Evolutionary conservation across 495 filamentous ascomycete genomes (phyloP).

Genomic region (Talaromyces trachyspermus): DNA sequence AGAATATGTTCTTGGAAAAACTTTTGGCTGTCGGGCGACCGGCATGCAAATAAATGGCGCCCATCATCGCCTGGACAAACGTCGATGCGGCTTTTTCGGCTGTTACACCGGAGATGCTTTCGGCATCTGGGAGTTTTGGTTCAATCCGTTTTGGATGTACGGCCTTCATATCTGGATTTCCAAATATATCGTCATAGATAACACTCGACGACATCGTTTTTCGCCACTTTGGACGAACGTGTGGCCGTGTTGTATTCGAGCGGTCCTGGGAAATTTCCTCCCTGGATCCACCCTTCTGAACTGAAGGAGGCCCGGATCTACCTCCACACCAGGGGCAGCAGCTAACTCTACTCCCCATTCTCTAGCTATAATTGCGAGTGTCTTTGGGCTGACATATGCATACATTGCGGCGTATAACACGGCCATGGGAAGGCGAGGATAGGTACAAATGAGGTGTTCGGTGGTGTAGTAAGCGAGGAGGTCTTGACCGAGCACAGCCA

Average conservation of each 20-base stretch:
- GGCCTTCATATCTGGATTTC: constrained; percentile 43
- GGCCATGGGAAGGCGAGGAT: constrained; percentile 78
- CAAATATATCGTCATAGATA: constrained; percentile 74
- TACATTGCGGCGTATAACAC: constrained; percentile 77
- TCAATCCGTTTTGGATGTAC: constrained; percentile 10
- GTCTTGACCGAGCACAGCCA: constrained; percentile 72
- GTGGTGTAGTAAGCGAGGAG: constrained; percentile 79
- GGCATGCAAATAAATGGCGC: constrained; percentile 75
- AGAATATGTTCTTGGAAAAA: constrained; percentile 82
- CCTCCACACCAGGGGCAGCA: constrained; percentile 76
- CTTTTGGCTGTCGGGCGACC: constrained; percentile 60
- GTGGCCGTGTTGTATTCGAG: constrained; percentile 25
- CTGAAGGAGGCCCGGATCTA: constrained; percentile 90
- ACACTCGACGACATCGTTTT: constrained; percentile 63
- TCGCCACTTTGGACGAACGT: constrained; percentile 57
- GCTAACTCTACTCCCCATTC: constrained; percentile 90
- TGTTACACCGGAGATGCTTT: constrained; percentile 28
- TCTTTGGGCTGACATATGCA: constrained; percentile 67
- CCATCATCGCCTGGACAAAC: constrained; percentile 74
- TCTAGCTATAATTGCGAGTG: constrained; percentile 59
- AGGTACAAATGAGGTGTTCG: constrained; percentile 79
- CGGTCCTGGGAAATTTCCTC: constrained; percentile 21
- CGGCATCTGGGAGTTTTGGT: constrained; percentile 8
- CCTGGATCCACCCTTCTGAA: constrained; percentile 58
- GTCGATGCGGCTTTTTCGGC: constrained; percentile 47